phyloP scores from a whole-genome alignment of 2,329 filamentous ascomycete species.

The Fusarium citri region DNA sequence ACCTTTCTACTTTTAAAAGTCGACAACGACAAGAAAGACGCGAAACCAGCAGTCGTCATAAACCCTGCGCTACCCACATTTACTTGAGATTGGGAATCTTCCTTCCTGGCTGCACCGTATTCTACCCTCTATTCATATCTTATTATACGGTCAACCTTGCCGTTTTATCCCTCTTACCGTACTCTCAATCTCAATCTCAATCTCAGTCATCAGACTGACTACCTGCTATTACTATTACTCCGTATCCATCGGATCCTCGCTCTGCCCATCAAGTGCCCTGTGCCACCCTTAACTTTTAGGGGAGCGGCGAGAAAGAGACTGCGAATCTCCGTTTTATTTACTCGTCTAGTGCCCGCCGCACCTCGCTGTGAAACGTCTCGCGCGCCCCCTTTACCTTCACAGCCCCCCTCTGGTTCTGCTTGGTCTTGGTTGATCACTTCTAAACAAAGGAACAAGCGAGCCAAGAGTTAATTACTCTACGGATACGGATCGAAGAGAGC shows the following conservation, averaged over 20 bases:
- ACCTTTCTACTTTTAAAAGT: not conserved
- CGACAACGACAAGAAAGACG: conserved; percentile 3
- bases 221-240: not conserved
- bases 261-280: conserved; percentile 32
- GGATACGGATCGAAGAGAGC: not conserved
- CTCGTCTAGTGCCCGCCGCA: conserved; percentile 40
- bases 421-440: conserved; percentile 6
- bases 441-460: conserved; percentile 20
- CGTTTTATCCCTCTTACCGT: conserved; percentile 17
- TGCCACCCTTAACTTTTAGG: conserved; percentile 21
- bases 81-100: conserved; percentile 33
- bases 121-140: conserved; percentile 24
- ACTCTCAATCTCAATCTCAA: conserved; percentile 2
- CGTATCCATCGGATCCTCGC: not conserved
- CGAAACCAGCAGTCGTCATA: conserved; percentile 35
- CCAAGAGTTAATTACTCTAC: not conserved
- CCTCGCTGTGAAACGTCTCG: conserved; percentile 46
- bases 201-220: conserved; percentile 8
- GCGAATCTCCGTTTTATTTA: conserved; percentile 30
- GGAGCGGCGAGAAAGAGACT: not conserved
- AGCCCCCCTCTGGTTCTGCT: not conserved
- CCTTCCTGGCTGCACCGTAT: conserved; percentile 22
- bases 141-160: conserved; percentile 31
- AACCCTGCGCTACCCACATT: conserved; percentile 34
- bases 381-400: conserved; percentile 41